Base-by-base conservation (phyloP, 768 basidiomycete genomes). In the Rhodotorula babjevae region DNA sequence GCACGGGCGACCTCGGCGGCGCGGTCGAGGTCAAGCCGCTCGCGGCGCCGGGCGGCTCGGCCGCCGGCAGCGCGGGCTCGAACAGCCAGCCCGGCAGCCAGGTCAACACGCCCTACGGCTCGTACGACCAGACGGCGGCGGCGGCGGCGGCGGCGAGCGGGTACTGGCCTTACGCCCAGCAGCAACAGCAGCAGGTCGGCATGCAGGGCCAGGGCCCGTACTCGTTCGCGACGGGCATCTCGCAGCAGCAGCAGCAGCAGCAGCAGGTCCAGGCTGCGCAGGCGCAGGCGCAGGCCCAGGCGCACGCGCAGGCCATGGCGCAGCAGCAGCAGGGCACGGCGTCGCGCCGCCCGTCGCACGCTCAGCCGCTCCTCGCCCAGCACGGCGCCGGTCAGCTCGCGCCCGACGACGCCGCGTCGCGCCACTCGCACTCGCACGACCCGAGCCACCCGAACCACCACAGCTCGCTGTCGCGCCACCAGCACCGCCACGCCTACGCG, bases 391-490 rank as follows among this genome's bases (percentile, higher is more conserved):
- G 56, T 21, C 29, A 31, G 47, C 40, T 23, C n/a, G 21, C 47
- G 23, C 19, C 47, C 18, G 74, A 67, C 58, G 74, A 75, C 58
- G 14, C 57, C 46, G 25, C 59, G 12, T 52, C 67, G 3, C 67
- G 74, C 7, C 74, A 75, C 57, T 72, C 70, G 29, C 74, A 75
- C 71, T 72, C 70, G 36, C 74, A 75, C 68, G 74, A 75, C 56
- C 68, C 74, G n/a, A 60, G 56, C 23, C 65, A 75, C 53, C 74
- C 74, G n/a, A 36, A 29, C 7, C 74, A 75, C 65, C 74, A 75
- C 68, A 27, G 61, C 42, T 62, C 63, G 10, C 59, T 75, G 23
- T 46, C 61, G 18, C 61, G 74, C 40, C 66, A 71, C 40, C 67
- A 69, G 49, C 70, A 71, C 56, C 74, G 74, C 10, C 74, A 75